Base-by-base conservation (phyloP, 2,329 filamentous ascomycete genomes). In the Colletotrichum sp. region DNA sequence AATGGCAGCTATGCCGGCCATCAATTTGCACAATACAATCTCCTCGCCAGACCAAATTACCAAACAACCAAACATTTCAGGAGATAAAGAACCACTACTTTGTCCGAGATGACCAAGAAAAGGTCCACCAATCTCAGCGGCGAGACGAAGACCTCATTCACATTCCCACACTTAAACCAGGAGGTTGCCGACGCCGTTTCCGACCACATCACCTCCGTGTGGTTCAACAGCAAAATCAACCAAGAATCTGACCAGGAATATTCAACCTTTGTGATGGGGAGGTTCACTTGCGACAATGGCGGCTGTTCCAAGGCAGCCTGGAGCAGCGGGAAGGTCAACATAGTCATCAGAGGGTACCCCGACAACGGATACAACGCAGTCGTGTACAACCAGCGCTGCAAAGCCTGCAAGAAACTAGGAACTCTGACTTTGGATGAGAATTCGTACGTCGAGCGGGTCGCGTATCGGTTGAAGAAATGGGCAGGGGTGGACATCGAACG, bases 301-400 rank as follows among this genome's bases (percentile, higher is more conserved):
- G 0, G 16, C 18, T 85, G 83, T 66, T 18, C n/a, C 8, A 70
- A 63, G 0, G 21, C 38, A 0, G 76, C 75, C 18, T 86, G 85
- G 85, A 67, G 63, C 3, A 87, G 84, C 80, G 82, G 78, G 71
- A 77, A 61, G 26, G 82, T 87, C 13, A 75, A 81, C 8, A 82
- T 86, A 12, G 78, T 76, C 1, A 86, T 87, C 18, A 80, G 83
- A 13, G 70, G 78, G 52, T 87, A 84, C 55, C 32, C 36, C 0
- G 65, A 61, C 0, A 58, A 79, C 9, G 75, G 78, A 10, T 87
- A 87, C 77, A 85, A 86, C 60, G 85, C 80, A 2, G 55, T 80
- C 10, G 82, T 86, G 0, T 86, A 82, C 72, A 79, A 83, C 55
- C 85, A 87, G 68, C 80, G 80, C 1, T 87, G 85, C 79, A 78